Evolutionary conservation across 2,329 filamentous ascomycete species (phyloP).

Genomic region (Pseudofabraea citricarpa): DNA sequence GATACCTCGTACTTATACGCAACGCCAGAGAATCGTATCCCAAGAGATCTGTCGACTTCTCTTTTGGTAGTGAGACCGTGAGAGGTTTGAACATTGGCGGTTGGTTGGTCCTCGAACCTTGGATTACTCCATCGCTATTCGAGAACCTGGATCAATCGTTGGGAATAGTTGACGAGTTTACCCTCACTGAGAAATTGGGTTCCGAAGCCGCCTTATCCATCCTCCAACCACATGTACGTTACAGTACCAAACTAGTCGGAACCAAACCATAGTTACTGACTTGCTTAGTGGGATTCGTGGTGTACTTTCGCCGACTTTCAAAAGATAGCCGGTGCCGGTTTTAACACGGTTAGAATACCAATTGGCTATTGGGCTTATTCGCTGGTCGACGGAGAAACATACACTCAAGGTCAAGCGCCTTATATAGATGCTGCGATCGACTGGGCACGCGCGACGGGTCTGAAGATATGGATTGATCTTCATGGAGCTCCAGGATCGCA

Average conservation of each 20-base stretch:
- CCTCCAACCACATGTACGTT: slow-evolving; percentile 40
- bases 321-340: slow-evolving; percentile 49
- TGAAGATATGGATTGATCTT: slow-evolving; percentile 55
- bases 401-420: slow-evolving; percentile 42
- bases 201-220: slow-evolving; percentile 41
- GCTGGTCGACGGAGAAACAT: slow-evolving; percentile 42
- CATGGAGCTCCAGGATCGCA: slow-evolving; percentile 52
- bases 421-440: slow-evolving; percentile 53
- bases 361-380: slow-evolving; percentile 57
- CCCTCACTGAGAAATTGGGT: slow-evolving; percentile 39
- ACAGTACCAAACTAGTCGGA: slow-evolving; percentile 23
- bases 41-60: slow-evolving; percentile 33
- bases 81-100: slow-evolving; percentile 33
- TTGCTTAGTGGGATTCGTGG: slow-evolving; percentile 25
- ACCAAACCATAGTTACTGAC: slow-evolving; percentile 4
- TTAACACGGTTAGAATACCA: slow-evolving; percentile 55
- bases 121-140: slow-evolving; percentile 56
- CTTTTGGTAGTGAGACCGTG: slow-evolving; percentile 45
- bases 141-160: slow-evolving; percentile 27
- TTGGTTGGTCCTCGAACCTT: slow-evolving; percentile 33
- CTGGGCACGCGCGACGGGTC: slow-evolving; percentile 45
- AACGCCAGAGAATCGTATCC: slow-evolving; percentile 10
- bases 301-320: slow-evolving; percentile 42
- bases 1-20: too few species aligned
- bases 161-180: slow-evolving; percentile 28